Conservation (phyloP, 192 early-diverging fungal species). For the Backusella morwellensis region DNA sequence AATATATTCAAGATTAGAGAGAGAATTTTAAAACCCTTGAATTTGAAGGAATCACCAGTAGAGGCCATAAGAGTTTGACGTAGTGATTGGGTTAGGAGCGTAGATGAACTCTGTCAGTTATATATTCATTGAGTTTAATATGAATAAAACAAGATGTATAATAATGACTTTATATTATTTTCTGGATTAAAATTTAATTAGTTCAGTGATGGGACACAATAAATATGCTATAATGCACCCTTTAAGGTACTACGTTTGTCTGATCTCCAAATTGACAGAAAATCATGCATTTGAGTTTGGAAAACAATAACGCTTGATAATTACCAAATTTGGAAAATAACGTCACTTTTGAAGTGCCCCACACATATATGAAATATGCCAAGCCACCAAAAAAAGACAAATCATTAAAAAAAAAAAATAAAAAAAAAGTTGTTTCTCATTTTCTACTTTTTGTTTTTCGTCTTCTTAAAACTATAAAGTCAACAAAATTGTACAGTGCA, state of each 20-base stretch:
- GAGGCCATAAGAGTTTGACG: too few species aligned
- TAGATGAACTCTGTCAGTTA: too few species aligned
- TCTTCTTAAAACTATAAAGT: not conserved
- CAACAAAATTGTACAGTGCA: not conserved
- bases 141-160: too few species aligned
- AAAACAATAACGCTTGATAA: not conserved
- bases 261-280: not conserved
- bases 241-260: not conserved
- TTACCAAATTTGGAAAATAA: not conserved
- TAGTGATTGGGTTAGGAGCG: too few species aligned
- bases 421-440: not conserved
- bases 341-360: not conserved
- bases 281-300: not conserved
- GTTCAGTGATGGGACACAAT: too few species aligned
- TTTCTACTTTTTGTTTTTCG: not conserved
- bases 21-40: too few species aligned
- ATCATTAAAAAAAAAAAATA: not conserved
- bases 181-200: too few species aligned
- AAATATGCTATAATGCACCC: too few species aligned
- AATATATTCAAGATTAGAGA: too few species aligned
- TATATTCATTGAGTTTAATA: too few species aligned
- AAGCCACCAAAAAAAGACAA: not conserved
- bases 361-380: not conserved
- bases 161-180: too few species aligned
- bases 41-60: too few species aligned